phyloP scores from a whole-genome alignment of 305 asterid species.

The Solanum hybrid region DNA sequence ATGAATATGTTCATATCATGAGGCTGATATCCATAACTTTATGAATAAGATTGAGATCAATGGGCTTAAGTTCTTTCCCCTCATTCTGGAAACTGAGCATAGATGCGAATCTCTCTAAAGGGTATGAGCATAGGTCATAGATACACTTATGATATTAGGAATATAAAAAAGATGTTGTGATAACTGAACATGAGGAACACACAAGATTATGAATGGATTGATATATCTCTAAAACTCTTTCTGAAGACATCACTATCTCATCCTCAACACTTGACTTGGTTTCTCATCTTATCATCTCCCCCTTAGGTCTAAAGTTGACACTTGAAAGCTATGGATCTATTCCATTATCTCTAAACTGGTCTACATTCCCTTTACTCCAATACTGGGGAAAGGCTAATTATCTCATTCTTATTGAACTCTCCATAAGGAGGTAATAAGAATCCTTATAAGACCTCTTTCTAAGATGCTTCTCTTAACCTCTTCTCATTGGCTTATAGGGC shows the following conservation, averaged over 20 bases:
- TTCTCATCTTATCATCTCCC: not conserved
- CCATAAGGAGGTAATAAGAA: not conserved
- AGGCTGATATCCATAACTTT: not conserved
- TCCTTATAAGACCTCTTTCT: too few relatives aligned
- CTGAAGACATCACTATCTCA: not conserved
- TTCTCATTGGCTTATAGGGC: not conserved
- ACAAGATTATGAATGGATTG: not conserved
- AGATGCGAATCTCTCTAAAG: not conserved
- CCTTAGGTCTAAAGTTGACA: not conserved
- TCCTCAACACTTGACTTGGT: not conserved
- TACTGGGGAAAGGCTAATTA: not conserved
- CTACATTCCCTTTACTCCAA: not conserved
- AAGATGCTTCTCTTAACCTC: not conserved
- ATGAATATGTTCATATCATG: not conserved
- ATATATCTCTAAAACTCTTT: not conserved
- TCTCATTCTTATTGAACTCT: not conserved
- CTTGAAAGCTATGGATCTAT: not conserved
- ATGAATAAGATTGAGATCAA: not conserved
- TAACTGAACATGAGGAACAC: not conserved
- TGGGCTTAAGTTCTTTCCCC: not conserved
- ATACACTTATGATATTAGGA: not conserved
- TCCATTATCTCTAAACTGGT: not conserved
- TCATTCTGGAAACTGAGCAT: not conserved
- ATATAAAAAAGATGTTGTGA: not conserved
- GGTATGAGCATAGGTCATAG: not conserved